Evolutionary conservation across 805 yeast genomes (phyloP), one percentile per base, ranked within the genome.

Genomic region (Millerozyma acaciae): DNA sequence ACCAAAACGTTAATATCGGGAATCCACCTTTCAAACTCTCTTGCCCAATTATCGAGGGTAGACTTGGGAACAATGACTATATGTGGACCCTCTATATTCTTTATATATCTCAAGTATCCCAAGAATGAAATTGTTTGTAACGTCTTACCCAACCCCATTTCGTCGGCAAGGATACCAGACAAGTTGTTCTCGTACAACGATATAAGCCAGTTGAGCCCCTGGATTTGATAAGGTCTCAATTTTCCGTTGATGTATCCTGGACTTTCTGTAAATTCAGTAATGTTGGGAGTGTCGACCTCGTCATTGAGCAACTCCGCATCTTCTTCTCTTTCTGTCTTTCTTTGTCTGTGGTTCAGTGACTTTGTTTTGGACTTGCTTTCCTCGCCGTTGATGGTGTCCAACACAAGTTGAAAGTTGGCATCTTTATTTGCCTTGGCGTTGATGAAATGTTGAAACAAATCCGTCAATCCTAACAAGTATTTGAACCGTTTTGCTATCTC

Each of bases 71-170:
- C 84, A 48, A 84, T 73, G 13, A 84, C 80, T 40, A 84, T 64
- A 52, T 78, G 85, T 3, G 94, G 94, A 3, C 93, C 93, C 24
- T 66, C 68, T 19, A 73, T 65, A 20, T 72, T 64, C 43, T 71
- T 76, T 34, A 77, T 55, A 48, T 76, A 81, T 40, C 93, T 67
- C 26, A 84, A 60, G 50, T 79, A 84, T 2, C 90, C 90, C 28
- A 84, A 57, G 42, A 80, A 80, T 6, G 90, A 75, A 42, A 84
- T 83, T 0, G 90, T 84, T 55, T 84, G 93, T 37, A 84, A 60
- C 3, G 93, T 84, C 53, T 84, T 84, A 45, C 93, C 93, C 40
- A 84, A 60, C 2, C 93, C 93, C 93, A 84, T 84, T 59, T 84
- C 93, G 57, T 84, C 93, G 1, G 93, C 93, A 38, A 84, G 65